A percentile compares a stretch with the other conserved stretches of the same genome.
phyloP scores from a whole-genome alignment of 495 filamentous ascomycete genomes.

The Cladorrhinum samala region DNA sequence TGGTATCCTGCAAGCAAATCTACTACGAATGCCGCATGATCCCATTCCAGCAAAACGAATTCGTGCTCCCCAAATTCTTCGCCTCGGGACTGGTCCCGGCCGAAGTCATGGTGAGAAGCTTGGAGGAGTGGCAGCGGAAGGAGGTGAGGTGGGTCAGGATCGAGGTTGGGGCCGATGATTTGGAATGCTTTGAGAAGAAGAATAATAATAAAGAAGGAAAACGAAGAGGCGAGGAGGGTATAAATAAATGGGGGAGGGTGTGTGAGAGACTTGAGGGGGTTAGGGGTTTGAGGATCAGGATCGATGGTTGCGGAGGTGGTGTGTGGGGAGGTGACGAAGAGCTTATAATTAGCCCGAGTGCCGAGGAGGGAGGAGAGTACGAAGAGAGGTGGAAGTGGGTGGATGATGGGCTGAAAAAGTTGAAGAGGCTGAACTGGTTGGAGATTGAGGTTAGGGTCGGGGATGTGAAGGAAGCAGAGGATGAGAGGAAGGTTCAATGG shows the following conservation, averaged over 20 bases:
- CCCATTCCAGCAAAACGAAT: conserved; percentile 34
- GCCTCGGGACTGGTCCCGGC: conserved; percentile 28
- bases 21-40: conserved; percentile 28
- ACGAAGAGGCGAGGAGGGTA: background rate
- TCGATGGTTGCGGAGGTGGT: conserved; percentile 5
- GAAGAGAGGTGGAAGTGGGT: conserved; percentile 6
- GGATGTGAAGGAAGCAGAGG: too few relatives aligned
- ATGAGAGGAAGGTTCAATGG: conserved; percentile 5
- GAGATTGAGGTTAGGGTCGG: conserved; percentile 12
- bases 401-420: background rate
- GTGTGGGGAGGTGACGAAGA: background rate
- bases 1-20: conserved; percentile 24
- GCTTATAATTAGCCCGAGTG: background rate
- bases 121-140: conserved; percentile 28
- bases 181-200: background rate
- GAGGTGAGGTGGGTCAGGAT: conserved; percentile 28
- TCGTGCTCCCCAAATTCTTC: conserved; percentile 33
- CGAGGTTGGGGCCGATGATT: conserved; percentile 22
- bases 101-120: conserved; percentile 18
- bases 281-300: conserved; percentile 15
- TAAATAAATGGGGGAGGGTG: conserved; percentile 22
- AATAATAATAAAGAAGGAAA: too few relatives aligned
- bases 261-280: conserved; percentile 25
- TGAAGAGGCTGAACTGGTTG: conserved; percentile 10
- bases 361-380: background rate